Percentiles rank a stretch among this genome's conserved stretches.
phyloP scores from a whole-genome alignment of 306 rosid genomes.

The Acacia confusa region DNA sequence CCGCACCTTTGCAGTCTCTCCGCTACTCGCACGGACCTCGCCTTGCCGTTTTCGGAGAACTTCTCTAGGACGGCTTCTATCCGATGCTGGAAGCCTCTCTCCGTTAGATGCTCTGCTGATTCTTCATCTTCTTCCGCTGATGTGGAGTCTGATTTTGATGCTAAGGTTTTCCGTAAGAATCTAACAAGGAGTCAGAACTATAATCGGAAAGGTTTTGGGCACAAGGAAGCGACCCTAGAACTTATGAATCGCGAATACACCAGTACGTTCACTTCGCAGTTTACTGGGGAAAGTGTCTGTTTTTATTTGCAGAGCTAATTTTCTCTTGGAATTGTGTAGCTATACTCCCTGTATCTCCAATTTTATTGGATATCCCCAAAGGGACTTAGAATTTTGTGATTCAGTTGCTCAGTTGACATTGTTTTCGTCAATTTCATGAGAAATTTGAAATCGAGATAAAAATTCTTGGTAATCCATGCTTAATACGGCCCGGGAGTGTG shows the following conservation, averaged over 20 bases:
- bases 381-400: background rate
- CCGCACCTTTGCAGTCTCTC: constrained; percentile 67
- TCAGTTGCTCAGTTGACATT: background rate
- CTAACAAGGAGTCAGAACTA: constrained; percentile 82
- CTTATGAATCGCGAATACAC: constrained; percentile 95
- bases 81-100: constrained; percentile 51
- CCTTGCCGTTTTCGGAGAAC: constrained; percentile 46
- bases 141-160: constrained; percentile 66
- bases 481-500: background rate
- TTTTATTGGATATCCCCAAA: background rate
- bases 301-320: background rate
- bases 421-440: constrained; percentile 24
- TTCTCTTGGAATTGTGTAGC: background rate
- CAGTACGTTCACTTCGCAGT: constrained; percentile 43
- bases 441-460: constrained; percentile 6
- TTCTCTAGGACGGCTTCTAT: constrained; percentile 24
- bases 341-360: background rate
- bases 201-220: constrained; percentile 86
- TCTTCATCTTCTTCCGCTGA: constrained; percentile 38
- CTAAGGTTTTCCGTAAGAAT: constrained; percentile 85
- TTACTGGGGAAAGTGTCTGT: background rate
- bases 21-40: constrained; percentile 40
- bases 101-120: constrained; percentile 61
- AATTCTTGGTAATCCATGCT: background rate
- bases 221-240: constrained; percentile 82